A percentile compares a stretch with the other conserved stretches of the same genome.
Evolutionary conservation across 805 yeast genomes (phyloP).

Genomic region (Candida multigemmis): DNA sequence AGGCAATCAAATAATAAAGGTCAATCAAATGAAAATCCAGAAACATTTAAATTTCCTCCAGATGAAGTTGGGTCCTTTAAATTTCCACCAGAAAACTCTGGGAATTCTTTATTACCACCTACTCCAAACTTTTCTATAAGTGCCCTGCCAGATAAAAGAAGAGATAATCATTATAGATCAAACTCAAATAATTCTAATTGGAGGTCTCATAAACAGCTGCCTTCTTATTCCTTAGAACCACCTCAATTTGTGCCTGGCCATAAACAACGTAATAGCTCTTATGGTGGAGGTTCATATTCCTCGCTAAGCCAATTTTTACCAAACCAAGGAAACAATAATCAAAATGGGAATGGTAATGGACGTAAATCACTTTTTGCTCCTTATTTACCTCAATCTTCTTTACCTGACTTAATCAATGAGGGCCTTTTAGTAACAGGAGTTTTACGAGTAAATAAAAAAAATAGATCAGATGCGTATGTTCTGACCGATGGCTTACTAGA

Average conservation of each 20-base stretch:
- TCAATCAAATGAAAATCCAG: conserved; percentile 8
- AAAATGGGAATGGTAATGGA: conserved; percentile 29
- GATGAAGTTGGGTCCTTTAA: conserved; percentile 31
- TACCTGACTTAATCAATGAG: conserved; percentile 82
- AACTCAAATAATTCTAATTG: conserved; percentile 45
- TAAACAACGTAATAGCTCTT: conserved; percentile 59
- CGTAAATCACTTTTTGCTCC: conserved; percentile 91
- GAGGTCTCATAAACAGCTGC: conserved; percentile 40
- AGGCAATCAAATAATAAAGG: conserved; percentile 30
- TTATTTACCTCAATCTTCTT: conserved; percentile 84
- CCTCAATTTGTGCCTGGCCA: conserved; percentile 70
- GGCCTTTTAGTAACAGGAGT: conserved; percentile 91
- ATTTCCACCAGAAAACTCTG: conserved; percentile 46
- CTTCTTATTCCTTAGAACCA: conserved; percentile 22
- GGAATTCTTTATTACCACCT: conserved; percentile 36
- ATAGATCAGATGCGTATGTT: conserved; percentile 97
- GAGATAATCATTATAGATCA: conserved; percentile 29
- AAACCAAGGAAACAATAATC: conserved; percentile 8
- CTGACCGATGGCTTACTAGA: conserved; percentile 92
- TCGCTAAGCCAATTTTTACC: conserved; percentile 31
- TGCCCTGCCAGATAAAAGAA: conserved; percentile 29
- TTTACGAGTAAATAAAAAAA: conserved; percentile 89
- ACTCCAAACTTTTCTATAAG: conserved; percentile 40
- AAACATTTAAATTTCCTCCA: conserved; percentile 52
- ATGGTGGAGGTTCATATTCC: conserved; percentile 51